Evolutionary conservation across 2,329 filamentous ascomycete species (phyloP).

Genomic region (Neofusicoccum cordaticola): DNA sequence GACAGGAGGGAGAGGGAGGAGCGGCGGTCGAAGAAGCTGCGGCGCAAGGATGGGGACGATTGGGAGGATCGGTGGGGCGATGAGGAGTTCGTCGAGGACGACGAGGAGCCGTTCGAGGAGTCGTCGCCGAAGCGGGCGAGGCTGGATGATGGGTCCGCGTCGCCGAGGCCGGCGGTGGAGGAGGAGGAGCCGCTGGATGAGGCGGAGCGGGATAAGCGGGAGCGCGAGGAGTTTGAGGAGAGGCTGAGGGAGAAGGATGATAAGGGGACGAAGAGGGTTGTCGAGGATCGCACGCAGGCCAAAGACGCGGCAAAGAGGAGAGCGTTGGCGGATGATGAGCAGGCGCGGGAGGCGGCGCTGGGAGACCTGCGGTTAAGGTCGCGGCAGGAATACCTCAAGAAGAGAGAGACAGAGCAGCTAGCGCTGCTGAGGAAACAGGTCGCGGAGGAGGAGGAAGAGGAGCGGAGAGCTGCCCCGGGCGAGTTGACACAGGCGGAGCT

Average conservation of each 20-base stretch:
- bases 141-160: constrained; percentile 51
- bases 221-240: constrained; percentile 77
- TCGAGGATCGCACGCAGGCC: constrained; percentile 57
- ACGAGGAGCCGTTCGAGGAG: constrained; percentile 60
- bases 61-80: constrained; percentile 82
- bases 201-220: constrained; percentile 51
- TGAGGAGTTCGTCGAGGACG: constrained; percentile 60
- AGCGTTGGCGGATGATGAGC: constrained; percentile 61
- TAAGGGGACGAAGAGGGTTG: constrained; percentile 65
- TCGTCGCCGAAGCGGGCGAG: constrained; percentile 64
- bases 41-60: constrained; percentile 52
- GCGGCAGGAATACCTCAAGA: constrained; percentile 88
- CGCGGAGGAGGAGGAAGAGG: constrained; percentile 74
- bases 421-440: constrained; percentile 88
- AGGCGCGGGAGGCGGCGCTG: constrained; percentile 67
- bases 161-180: constrained; percentile 43
- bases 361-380: constrained; percentile 79
- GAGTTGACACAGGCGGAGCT: constrained; percentile 75
- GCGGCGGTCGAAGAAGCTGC: constrained; percentile 40
- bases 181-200: constrained; percentile 23
- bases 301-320: constrained; percentile 59
- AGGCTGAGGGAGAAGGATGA: constrained; percentile 70
- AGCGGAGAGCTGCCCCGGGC: constrained; percentile 70
- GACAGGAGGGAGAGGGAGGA: constrained; percentile 25
- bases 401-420: constrained; percentile 81